Evolutionary conservation across 2,329 filamentous ascomycete species (phyloP).

Genomic region (Ramularia endophylla): DNA sequence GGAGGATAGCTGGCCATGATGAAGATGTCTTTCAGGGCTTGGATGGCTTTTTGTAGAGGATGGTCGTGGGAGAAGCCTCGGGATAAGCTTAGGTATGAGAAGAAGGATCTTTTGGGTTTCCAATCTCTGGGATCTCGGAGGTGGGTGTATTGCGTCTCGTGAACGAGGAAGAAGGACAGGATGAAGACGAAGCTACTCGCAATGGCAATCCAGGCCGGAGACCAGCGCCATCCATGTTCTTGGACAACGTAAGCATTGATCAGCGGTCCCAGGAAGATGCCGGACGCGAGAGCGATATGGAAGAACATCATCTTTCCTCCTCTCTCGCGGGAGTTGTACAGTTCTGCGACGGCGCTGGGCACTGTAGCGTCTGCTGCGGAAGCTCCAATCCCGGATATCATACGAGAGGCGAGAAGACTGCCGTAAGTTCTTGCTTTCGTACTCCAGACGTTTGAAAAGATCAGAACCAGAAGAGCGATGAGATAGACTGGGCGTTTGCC

Average conservation of each 20-base stretch:
- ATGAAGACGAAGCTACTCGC: conserved; percentile 22
- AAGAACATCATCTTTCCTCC: conserved; percentile 37
- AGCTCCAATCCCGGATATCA: conserved; percentile 25
- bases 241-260: conserved; percentile 29
- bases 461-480: conserved; percentile 28
- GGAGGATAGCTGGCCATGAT: conserved; percentile 21
- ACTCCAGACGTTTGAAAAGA: conserved; percentile 34
- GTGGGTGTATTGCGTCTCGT: conserved; percentile 23
- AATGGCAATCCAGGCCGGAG: conserved; percentile 25
- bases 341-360: conserved; percentile 32
- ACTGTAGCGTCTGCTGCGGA: conserved; percentile 34
- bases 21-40: conserved; percentile 19
- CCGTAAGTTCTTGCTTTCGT: conserved; percentile 22
- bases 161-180: conserved; percentile 20
- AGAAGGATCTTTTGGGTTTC: conserved; percentile 9
- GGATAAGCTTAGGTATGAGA: conserved; percentile 14
- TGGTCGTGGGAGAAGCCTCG: conserved; percentile 14
- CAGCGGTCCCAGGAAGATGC: conserved; percentile 34
- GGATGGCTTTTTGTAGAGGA: conserved; percentile 10
- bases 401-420: conserved; percentile 22
- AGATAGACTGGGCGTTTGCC: conserved; percentile 37
- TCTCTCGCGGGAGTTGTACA: conserved; percentile 32
- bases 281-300: conserved; percentile 31
- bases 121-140: conserved; percentile 3
- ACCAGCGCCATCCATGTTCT: conserved; percentile 24